These are phyloP conservation scores for Manihot esculenta DNA, from an alignment of 441 rosid species.

Conservation along the genomic window DNA sequence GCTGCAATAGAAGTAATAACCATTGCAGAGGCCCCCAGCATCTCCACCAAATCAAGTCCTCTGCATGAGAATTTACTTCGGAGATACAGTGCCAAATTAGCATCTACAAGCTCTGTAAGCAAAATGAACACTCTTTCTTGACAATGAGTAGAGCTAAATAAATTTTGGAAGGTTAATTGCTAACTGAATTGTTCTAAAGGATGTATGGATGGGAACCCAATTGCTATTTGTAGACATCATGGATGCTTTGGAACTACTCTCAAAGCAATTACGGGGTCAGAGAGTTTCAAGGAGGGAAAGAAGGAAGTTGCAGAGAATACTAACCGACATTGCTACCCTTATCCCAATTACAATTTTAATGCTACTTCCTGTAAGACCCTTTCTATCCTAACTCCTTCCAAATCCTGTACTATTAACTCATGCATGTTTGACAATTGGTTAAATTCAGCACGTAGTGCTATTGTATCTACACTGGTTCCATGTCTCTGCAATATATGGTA, in stretches of 20 bases:
- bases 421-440: not conserved
- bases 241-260: conserved; percentile 43
- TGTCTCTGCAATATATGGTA: not conserved
- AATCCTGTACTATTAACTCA: not conserved
- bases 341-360: conserved; percentile 60
- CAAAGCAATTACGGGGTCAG: conserved; percentile 43
- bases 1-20: conserved; percentile 21
- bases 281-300: conserved; percentile 43
- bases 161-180: conserved; percentile 6
- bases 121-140: conserved; percentile 13
- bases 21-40: conserved; percentile 12
- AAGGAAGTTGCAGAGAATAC: conserved; percentile 46
- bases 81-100: conserved; percentile 46
- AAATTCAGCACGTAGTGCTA: not conserved
- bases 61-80: conserved; percentile 34
- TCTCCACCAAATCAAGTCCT: conserved; percentile 23
- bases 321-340: conserved; percentile 52
- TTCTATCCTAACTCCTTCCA: not conserved
- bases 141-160: not conserved
- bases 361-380: conserved; percentile 63
- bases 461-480: not conserved
- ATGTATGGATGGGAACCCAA: conserved; percentile 59
- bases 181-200: conserved; percentile 36
- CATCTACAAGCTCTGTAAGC: conserved; percentile 45
- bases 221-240: conserved; percentile 51